These are phyloP conservation scores for Calonectria leucothoes DNA, from an alignment of 2,329 filamentous ascomycete genomes.

Conservation along the genomic window DNA sequence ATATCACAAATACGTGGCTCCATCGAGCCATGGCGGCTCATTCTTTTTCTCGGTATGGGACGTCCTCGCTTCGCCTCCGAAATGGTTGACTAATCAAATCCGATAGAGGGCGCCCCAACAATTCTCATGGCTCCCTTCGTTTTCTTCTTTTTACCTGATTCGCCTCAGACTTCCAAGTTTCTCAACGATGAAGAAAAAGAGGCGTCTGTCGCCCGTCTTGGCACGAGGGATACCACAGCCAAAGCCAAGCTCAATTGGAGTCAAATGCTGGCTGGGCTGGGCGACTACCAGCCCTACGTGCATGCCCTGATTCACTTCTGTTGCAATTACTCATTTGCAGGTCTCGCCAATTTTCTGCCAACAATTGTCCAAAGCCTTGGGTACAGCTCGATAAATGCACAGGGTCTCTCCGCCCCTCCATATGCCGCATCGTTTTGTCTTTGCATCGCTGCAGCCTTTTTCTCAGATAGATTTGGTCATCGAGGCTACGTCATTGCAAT, in stretches of 20 bases:
- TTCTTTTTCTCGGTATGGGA: constrained; percentile 3
- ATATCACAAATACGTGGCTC: constrained; percentile 25
- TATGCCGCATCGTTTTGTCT: constrained; percentile 22
- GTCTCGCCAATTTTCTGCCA: constrained; percentile 30
- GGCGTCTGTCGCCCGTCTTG: constrained; percentile 2
- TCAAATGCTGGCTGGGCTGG: constrained; percentile 14
- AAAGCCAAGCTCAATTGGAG: constrained; percentile 26
- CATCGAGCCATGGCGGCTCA: constrained; percentile 21
- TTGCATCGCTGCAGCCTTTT: constrained; percentile 22
- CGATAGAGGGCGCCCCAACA: constrained; percentile 22
- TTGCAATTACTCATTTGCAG: constrained; percentile 34
- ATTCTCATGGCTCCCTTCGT: constrained; percentile 17
- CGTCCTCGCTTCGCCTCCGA: background rate
- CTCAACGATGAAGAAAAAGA: constrained; percentile 18
- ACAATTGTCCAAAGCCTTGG: constrained; percentile 26
- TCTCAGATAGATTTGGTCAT: constrained; percentile 22
- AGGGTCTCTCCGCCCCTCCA: constrained; percentile 22
- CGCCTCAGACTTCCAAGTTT: constrained; percentile 23
- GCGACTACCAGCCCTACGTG: constrained; percentile 31
- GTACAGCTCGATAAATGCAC: constrained; percentile 14
- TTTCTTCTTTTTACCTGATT: constrained; percentile 34
- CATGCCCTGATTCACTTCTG: constrained; percentile 35
- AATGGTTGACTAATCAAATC: accelerated
- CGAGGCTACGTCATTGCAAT: constrained; percentile 24
- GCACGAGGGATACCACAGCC: background rate